These are phyloP conservation scores for Diaporthe aspalathi DNA, from an alignment of 2,329 filamentous ascomycete species.

Conservation along the genomic window DNA sequence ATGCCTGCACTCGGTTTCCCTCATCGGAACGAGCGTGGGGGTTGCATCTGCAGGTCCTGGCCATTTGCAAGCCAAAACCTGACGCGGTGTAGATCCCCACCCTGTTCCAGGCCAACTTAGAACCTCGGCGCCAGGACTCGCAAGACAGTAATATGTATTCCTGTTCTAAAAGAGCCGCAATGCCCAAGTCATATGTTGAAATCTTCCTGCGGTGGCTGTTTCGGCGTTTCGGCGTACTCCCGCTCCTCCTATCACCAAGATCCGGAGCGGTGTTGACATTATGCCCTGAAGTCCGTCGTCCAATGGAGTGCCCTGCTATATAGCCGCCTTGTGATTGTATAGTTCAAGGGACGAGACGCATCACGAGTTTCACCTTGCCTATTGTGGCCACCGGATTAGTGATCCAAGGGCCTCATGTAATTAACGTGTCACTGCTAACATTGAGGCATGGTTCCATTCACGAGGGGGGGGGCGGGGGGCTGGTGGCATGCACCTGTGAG, in stretches of 20 bases:
- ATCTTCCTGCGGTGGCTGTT: neutral
- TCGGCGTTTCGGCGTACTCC: neutral
- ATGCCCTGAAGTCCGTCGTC: no score
- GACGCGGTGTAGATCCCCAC: slow-evolving; percentile 22
- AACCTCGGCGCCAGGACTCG: neutral
- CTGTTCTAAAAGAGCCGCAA: neutral
- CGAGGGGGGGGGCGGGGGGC: neutral
- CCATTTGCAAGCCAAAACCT: slow-evolving; percentile 6
- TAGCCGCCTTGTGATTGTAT: no score
- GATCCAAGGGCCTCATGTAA: neutral
- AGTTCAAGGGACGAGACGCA: neutral
- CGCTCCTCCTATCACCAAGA: neutral
- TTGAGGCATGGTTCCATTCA: neutral
- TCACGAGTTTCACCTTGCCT: neutral
- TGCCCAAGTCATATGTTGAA: neutral
- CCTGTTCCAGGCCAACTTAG: neutral
- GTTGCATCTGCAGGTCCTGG: slow-evolving; percentile 9
- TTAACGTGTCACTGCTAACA: neutral
- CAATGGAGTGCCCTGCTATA: no score
- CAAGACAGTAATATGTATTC: neutral
- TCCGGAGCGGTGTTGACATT: neutral
- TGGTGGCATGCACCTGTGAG: no score
- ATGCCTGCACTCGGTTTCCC: slow-evolving; percentile 7
- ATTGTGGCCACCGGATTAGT: neutral
- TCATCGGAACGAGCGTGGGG: slow-evolving; percentile 25